phyloP scores from a whole-genome alignment of 2,329 filamentous ascomycete species.

The Lojkania enalia region DNA sequence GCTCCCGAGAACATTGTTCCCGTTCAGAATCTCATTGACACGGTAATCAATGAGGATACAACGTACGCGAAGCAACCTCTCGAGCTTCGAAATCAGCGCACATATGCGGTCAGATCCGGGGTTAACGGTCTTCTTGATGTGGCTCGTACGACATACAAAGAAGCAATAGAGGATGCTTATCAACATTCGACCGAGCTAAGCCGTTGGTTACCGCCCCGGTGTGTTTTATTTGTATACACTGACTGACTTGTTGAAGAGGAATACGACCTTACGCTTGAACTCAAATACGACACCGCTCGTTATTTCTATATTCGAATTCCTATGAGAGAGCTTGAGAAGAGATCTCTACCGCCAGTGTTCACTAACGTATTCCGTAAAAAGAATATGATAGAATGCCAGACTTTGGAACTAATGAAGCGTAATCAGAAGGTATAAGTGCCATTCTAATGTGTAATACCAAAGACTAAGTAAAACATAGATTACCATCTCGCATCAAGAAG shows the following conservation, averaged over 20 bases:
- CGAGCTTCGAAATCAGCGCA: conserved; percentile 85
- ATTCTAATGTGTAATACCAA: neutral
- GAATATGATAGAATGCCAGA: conserved; percentile 83
- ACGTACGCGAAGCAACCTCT: conserved; percentile 76
- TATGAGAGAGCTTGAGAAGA: conserved; percentile 63
- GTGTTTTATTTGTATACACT: too few relatives aligned
- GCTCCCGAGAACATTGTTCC: conserved; percentile 62
- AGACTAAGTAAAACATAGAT: conserved; percentile 59
- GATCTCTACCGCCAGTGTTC: conserved; percentile 66
- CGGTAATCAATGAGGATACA: conserved; percentile 79
- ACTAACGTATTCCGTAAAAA: conserved; percentile 77
- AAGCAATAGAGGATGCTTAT: conserved; percentile 77
- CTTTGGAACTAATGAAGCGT: conserved; percentile 78
- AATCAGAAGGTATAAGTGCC: conserved; percentile 53
- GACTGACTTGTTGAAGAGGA: conserved; percentile 42
- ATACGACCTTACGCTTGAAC: conserved; percentile 62
- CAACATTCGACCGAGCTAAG: conserved; percentile 70
- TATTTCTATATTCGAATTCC: conserved; percentile 77
- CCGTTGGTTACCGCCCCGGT: conserved; percentile 58
- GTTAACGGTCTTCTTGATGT: conserved; percentile 87
- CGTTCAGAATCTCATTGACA: conserved; percentile 67
- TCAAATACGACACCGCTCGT: conserved; percentile 76
- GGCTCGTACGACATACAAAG: conserved; percentile 85
- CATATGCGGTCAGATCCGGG: conserved; percentile 86
- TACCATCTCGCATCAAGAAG: conserved; percentile 78